phyloP scores from a whole-genome alignment of 768 basidiomycete genomes.

The Mycena haematopus region DNA sequence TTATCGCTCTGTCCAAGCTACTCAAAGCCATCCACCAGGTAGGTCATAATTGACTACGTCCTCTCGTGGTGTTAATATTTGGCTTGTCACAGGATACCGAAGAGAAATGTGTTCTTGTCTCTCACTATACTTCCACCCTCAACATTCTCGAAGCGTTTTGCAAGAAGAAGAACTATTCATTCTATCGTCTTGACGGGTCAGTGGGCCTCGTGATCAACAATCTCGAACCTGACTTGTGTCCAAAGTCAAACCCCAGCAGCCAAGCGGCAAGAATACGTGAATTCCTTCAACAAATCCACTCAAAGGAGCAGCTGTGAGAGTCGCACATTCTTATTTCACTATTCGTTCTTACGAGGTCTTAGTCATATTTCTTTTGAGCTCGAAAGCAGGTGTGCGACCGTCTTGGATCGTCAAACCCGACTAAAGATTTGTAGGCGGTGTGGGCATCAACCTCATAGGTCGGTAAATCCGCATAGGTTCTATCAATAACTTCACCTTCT shows the following conservation, averaged over 20 bases:
- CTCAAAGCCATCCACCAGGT: constrained; percentile 69
- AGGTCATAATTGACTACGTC: background rate
- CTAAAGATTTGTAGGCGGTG: constrained; percentile 63
- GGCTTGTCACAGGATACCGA: constrained; percentile 63
- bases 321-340: background rate
- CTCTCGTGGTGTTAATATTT: background rate
- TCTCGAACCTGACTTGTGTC: constrained; percentile 7
- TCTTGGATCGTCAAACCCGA: background rate
- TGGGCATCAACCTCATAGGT: constrained; percentile 93
- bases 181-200: constrained; percentile 88
- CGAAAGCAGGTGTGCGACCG: constrained; percentile 69
- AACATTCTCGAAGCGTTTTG: constrained; percentile 91
- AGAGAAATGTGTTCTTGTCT: constrained; percentile 95
- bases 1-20: constrained; percentile 69
- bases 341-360: background rate
- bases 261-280: constrained; percentile 88
- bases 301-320: constrained; percentile 76
- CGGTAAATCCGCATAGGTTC: constrained; percentile 3
- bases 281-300: constrained; percentile 82
- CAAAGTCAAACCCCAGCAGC: constrained; percentile 73
- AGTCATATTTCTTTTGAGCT: constrained; percentile 93
- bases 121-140: constrained; percentile 95
- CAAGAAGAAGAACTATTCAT: constrained; percentile 75
- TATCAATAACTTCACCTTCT: background rate
- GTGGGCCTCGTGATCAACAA: constrained; percentile 20